Evolutionary conservation across 345 rosid species (phyloP).

Genomic region (Rhizophora mangle): DNA sequence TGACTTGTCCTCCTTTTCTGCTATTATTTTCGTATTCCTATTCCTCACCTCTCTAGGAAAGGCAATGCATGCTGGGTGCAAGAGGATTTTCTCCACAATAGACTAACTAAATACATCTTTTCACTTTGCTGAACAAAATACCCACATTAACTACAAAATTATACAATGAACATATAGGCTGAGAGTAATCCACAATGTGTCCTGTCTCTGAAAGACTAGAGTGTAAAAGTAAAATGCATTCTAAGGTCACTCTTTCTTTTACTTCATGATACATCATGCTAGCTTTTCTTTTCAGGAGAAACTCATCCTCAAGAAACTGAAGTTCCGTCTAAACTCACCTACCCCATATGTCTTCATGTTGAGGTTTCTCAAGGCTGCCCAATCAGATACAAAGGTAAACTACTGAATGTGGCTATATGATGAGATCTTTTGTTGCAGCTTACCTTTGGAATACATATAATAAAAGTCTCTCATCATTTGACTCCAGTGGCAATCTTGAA

Average conservation of each 20-base stretch:
- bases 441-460: neutral
- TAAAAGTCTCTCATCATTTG: neutral
- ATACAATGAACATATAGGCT: neutral
- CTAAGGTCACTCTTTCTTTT: neutral
- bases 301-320: slow-evolving; percentile 62
- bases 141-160: neutral
- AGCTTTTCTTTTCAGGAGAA: slow-evolving; percentile 61
- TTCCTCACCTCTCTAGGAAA: too few relatives aligned
- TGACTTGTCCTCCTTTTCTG: too few relatives aligned
- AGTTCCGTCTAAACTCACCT: slow-evolving; percentile 79
- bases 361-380: slow-evolving; percentile 94
- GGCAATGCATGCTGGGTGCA: too few relatives aligned
- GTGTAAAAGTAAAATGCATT: neutral
- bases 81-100: too few relatives aligned
- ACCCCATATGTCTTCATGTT: slow-evolving; percentile 92
- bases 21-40: too few relatives aligned
- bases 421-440: neutral
- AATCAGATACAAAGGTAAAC: slow-evolving; percentile 62
- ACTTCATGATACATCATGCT: slow-evolving; percentile 1
- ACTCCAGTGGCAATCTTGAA: neutral
- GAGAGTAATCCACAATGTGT: neutral
- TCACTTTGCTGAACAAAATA: neutral
- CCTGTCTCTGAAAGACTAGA: slow-evolving; percentile 1
- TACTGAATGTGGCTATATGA: neutral
- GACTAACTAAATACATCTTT: too few relatives aligned